These are phyloP conservation scores for Raffaelea arxii DNA, from an alignment of 2,329 filamentous ascomycete genomes.

Conservation along the genomic window DNA sequence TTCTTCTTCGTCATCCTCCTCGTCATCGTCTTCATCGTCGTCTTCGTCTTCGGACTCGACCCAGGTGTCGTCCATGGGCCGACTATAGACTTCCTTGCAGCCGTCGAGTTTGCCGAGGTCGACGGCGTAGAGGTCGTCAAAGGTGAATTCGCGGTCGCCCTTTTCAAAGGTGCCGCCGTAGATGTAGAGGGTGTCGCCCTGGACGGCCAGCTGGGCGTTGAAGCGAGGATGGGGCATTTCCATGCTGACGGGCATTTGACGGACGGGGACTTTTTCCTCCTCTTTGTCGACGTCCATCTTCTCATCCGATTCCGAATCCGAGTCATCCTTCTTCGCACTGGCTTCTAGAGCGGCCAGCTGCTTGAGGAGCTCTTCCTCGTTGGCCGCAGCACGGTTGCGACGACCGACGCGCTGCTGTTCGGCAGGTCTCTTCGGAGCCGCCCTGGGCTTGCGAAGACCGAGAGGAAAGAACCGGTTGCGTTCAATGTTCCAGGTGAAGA, in stretches of 20 bases:
- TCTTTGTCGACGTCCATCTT: slow-evolving; percentile 43
- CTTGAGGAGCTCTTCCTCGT: slow-evolving; percentile 80
- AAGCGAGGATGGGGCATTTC: slow-evolving; percentile 87
- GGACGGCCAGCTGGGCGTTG: slow-evolving; percentile 81
- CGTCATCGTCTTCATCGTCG: slow-evolving; percentile 52
- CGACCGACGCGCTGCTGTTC: slow-evolving; percentile 44
- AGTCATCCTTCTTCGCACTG: slow-evolving; percentile 8
- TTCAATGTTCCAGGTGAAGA: slow-evolving; percentile 92
- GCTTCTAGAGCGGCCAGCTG: slow-evolving; percentile 81
- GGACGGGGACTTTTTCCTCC: slow-evolving; percentile 38
- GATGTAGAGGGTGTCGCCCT: slow-evolving; percentile 86
- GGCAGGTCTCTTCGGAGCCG: slow-evolving; percentile 48
- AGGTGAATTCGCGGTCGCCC: slow-evolving; percentile 88
- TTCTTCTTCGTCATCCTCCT: slow-evolving; percentile 46
- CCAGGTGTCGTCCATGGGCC: slow-evolving; percentile 75
- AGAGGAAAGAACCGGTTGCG: slow-evolving; percentile 91
- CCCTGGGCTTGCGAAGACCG: slow-evolving; percentile 62
- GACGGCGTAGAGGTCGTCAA: slow-evolving; percentile 88
- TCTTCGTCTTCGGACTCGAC: slow-evolving; percentile 50
- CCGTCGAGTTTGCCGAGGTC: slow-evolving; percentile 94
- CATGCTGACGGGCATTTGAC: slow-evolving; percentile 58
- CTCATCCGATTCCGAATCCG: slow-evolving; percentile 38
- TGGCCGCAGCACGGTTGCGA: slow-evolving; percentile 71
- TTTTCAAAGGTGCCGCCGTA: slow-evolving; percentile 95
- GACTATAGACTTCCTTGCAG: slow-evolving; percentile 80